phyloP scores from a whole-genome alignment of 805 yeast species.

The Candida germanica region DNA sequence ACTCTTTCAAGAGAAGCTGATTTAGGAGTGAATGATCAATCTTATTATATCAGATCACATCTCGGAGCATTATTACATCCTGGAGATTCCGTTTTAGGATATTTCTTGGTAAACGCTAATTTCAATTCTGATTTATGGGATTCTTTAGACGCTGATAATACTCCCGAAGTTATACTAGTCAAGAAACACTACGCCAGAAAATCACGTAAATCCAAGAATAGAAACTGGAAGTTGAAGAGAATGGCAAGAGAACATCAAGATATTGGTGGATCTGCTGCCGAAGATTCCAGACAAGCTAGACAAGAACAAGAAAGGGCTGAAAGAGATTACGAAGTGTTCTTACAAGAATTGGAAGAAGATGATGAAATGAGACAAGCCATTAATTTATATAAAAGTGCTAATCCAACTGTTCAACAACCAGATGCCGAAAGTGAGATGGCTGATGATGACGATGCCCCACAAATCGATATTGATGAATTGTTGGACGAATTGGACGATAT shows the following conservation, averaged over 20 bases:
- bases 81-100: conserved; percentile 94
- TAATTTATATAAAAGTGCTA: conserved; percentile 75
- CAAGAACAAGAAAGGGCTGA: conserved; percentile 91
- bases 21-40: conserved; percentile 79
- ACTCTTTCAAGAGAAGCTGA: conserved; percentile 89
- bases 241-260: conserved; percentile 96
- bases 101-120: conserved; percentile 78
- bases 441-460: conserved; percentile 79
- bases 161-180: conserved; percentile 84
- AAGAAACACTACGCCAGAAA: conserved; percentile 86
- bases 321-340: conserved; percentile 90
- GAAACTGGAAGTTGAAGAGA: conserved; percentile 91
- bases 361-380: conserved; percentile 87
- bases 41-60: conserved; percentile 84
- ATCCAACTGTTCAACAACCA: conserved; percentile 19
- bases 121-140: conserved; percentile 89
- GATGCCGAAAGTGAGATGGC: conserved; percentile 46
- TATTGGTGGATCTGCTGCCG: conserved; percentile 71
- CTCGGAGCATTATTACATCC: conserved; percentile 93
- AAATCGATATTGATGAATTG: conserved; percentile 84
- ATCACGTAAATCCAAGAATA: conserved; percentile 68
- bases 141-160: conserved; percentile 51
- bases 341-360: conserved; percentile 97
- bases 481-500: conserved; percentile 93
- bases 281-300: conserved; percentile 67